Conservation (phyloP, 2,329 filamentous ascomycete species). For the Phialemoniopsis sp. region DNA sequence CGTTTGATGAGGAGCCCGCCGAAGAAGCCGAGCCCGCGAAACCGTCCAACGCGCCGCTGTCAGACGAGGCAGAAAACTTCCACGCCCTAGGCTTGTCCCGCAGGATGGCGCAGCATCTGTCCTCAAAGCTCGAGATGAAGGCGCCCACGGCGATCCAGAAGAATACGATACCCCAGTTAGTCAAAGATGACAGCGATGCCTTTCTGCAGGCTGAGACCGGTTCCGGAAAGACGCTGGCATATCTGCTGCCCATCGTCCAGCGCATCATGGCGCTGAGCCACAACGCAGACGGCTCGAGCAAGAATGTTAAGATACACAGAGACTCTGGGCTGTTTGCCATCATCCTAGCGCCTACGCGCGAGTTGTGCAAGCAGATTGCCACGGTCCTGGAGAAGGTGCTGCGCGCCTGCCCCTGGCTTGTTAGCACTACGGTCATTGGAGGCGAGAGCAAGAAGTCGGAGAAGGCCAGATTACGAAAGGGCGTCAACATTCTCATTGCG, state of each 20-base stretch:
- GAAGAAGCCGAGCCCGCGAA: slow-evolving; percentile 49
- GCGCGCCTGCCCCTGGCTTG: slow-evolving; percentile 89
- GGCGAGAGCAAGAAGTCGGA: slow-evolving; percentile 73
- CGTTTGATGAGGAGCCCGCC: slow-evolving; percentile 43
- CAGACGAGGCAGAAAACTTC: slow-evolving; percentile 81
- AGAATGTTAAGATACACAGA: slow-evolving; percentile 59
- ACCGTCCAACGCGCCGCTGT: slow-evolving; percentile 87
- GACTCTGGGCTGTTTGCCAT: slow-evolving; percentile 91
- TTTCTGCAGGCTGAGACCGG: slow-evolving; percentile 97
- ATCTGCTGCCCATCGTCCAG: slow-evolving; percentile 87
- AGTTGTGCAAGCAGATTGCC: slow-evolving; percentile 91
- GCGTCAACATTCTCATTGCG: slow-evolving; percentile 91
- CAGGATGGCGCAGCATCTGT: slow-evolving; percentile 74
- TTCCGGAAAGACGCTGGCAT: slow-evolving; percentile 96
- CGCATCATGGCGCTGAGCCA: slow-evolving; percentile 74
- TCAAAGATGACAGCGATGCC: slow-evolving; percentile 79
- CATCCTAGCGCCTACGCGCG: slow-evolving; percentile 87
- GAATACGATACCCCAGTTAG: slow-evolving; percentile 75
- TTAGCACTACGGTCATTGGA: slow-evolving; percentile 77
- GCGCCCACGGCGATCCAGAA: slow-evolving; percentile 94
- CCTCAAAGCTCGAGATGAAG: slow-evolving; percentile 82
- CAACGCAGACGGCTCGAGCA: slow-evolving; percentile 37
- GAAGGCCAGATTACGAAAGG: slow-evolving; percentile 90
- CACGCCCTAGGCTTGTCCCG: slow-evolving; percentile 79
- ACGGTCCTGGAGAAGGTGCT: slow-evolving; percentile 80